Evolutionary conservation across 139 green algal species (phyloP).

Genomic region (Tetradesmus lagerheimii): DNA sequence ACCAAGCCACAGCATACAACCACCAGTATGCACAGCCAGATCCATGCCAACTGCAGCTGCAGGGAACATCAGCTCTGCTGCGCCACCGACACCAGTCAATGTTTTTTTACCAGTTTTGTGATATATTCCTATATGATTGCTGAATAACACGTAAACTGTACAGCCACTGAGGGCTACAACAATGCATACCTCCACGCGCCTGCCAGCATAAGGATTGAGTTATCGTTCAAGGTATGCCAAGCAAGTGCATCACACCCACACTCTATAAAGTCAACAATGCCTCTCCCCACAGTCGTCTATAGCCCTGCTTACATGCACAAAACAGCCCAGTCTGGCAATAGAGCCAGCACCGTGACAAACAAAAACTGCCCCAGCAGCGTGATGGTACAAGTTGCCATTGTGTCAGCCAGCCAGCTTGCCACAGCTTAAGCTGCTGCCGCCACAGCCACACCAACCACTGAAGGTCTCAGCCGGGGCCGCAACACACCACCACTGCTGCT

Average conservation of each 20-base stretch:
- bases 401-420: not conserved
- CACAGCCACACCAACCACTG: slow-evolving; percentile 1
- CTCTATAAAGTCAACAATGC: not conserved
- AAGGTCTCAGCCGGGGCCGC: not conserved
- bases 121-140: not conserved
- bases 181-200: not conserved
- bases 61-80: not conserved
- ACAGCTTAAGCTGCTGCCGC: not conserved
- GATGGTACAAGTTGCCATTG: not conserved
- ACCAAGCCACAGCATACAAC: not conserved
- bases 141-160: not conserved
- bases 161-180: not conserved
- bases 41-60: not conserved
- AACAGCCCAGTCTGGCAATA: not conserved
- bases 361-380: not conserved
- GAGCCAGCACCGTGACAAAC: not conserved
- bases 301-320: not conserved
- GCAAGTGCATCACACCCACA: not conserved
- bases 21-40: not conserved
- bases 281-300: not conserved
- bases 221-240: not conserved
- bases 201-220: not conserved
- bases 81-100: not conserved
- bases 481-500: not conserved
- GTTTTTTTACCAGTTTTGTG: not conserved